Evolutionary conservation across 1,284 basidiomycete genomes (phyloP).

Genomic region (Peniophora sp.): DNA sequence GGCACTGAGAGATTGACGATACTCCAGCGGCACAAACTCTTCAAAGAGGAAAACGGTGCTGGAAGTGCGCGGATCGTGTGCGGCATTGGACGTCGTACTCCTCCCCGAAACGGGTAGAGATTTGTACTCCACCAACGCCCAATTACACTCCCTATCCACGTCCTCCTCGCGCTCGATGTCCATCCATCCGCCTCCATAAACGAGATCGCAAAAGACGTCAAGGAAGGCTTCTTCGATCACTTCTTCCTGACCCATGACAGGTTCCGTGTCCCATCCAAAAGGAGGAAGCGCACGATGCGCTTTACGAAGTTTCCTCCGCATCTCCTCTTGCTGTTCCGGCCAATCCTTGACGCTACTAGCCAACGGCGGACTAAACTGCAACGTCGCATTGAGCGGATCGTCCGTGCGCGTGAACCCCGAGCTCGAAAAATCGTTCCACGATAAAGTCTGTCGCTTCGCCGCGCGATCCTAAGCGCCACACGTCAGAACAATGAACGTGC

Average conservation of each 20-base stretch:
- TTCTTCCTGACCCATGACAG: slow-evolving; percentile 64
- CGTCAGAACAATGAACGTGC: background rate
- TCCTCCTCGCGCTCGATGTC: slow-evolving; percentile 67
- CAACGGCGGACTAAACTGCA: slow-evolving; percentile 74
- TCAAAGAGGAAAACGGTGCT: slow-evolving; percentile 73
- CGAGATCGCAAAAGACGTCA: slow-evolving; percentile 80
- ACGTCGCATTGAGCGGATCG: slow-evolving; percentile 62
- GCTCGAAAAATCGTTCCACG: slow-evolving; percentile 81
- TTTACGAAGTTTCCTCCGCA: slow-evolving; percentile 75
- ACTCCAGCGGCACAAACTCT: slow-evolving; percentile 82
- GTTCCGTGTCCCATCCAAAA: slow-evolving; percentile 82
- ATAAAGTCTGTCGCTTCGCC: slow-evolving; percentile 70
- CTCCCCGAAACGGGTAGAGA: slow-evolving; percentile 42
- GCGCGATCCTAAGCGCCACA: slow-evolving; percentile 44
- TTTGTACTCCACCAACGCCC: slow-evolving; percentile 89
- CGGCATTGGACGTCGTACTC: slow-evolving; percentile 17
- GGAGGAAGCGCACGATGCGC: slow-evolving; percentile 70
- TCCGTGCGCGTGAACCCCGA: slow-evolving; percentile 76
- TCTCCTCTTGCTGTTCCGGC: slow-evolving; percentile 66
- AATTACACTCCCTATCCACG: slow-evolving; percentile 79
- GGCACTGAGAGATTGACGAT: slow-evolving; percentile 65
- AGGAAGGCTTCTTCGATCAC: slow-evolving; percentile 82
- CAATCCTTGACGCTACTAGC: slow-evolving; percentile 58
- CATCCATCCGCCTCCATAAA: slow-evolving; percentile 77
- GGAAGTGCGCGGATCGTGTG: slow-evolving; percentile 44